A percentile compares a stretch with the other conserved stretches of the same genome.
Conservation (phyloP, 805 yeast species). For the Candida maesae region DNA sequence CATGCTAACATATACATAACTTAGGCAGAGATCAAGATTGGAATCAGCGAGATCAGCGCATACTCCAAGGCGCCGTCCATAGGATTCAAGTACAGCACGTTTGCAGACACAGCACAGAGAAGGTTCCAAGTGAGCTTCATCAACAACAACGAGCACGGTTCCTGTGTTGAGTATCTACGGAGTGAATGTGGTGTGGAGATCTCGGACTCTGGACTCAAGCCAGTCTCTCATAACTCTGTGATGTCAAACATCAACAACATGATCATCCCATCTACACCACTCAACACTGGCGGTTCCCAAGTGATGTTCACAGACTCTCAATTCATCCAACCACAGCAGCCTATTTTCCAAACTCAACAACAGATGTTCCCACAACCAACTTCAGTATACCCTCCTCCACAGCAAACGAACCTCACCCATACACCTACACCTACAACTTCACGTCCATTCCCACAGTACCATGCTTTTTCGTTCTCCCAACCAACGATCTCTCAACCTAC, state of each 20-base stretch:
- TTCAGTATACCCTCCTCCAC: too few relatives aligned
- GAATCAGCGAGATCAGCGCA: conserved; percentile 1
- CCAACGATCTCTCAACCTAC: conserved; percentile 1
- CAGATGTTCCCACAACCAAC: too few relatives aligned
- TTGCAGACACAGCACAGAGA: not conserved
- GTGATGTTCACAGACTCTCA: not conserved
- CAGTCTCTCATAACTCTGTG: not conserved
- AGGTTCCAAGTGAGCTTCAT: conserved; percentile 13
- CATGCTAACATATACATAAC: not conserved
- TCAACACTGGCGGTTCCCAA: not conserved
- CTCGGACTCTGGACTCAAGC: not conserved
- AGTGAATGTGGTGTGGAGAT: conserved; percentile 1
- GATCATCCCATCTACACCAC: not conserved
- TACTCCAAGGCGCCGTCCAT: conserved; percentile 24
- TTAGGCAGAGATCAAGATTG: conserved; percentile 14
- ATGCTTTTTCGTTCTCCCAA: conserved; percentile 1
- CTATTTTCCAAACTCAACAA: too few relatives aligned
- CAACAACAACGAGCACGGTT: conserved; percentile 4
- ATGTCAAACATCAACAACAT: not conserved
- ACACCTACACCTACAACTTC: not conserved
- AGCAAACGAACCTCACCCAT: not conserved
- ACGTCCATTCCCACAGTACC: not conserved
- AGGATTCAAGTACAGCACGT: conserved; percentile 17
- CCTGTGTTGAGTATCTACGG: conserved; percentile 6
- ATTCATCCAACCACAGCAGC: conserved; percentile 1